Base-by-base conservation (phyloP, 2,329 filamentous ascomycete species). In the Fusarium sp. region DNA sequence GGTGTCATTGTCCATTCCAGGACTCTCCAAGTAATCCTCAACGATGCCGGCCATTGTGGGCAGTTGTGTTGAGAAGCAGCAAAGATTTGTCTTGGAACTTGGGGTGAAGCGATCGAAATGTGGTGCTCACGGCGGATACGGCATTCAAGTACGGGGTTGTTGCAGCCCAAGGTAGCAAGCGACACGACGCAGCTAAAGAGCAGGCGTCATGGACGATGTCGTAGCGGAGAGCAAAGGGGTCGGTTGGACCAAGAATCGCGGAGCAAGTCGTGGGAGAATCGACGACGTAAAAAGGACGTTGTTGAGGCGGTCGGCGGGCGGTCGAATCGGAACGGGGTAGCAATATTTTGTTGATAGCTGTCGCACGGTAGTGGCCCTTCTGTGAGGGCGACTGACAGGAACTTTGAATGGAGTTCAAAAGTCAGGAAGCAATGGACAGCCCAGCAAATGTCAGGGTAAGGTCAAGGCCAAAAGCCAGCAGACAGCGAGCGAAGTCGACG, bases 1-100 rank as follows among this genome's bases (percentile, higher is more conserved):
- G 73, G 89, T 88, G 70, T 97, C 94, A 73, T 89, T 88, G 69
- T 97, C 94, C 86, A 93, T 87, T 20, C 66, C 67, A 60, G 90
- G 88, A 78, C 84, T 87, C 70, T 92, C 90, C 74, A 90, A 82
- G 77, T 90, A 92, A 65, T 90, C 89, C 75, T 90, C 89, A 79
- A 91, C 87, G 48, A 84, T 78, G 75, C 84, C 84, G 63, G 87
- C 81, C 84, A 87, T 86, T 80, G 64, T 81, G 78, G 72, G 66
- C 62, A 57, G 56, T 64, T 68, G 52, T 68, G 59, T 73, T 45
- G 64, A 39, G 55, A 51, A 58, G 62, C 36, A 58, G 42, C 34
- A 41, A 48, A 55, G 51, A 36, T 70, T 52, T 62, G 57, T 52
- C 34, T 75, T 44, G 63, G 28, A 45, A 52, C 47, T 59, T 50